Evolutionary conservation across 768 basidiomycete genomes (phyloP), one percentile per base, ranked within the genome.

Genomic region (Phaeolepiota aurea): DNA sequence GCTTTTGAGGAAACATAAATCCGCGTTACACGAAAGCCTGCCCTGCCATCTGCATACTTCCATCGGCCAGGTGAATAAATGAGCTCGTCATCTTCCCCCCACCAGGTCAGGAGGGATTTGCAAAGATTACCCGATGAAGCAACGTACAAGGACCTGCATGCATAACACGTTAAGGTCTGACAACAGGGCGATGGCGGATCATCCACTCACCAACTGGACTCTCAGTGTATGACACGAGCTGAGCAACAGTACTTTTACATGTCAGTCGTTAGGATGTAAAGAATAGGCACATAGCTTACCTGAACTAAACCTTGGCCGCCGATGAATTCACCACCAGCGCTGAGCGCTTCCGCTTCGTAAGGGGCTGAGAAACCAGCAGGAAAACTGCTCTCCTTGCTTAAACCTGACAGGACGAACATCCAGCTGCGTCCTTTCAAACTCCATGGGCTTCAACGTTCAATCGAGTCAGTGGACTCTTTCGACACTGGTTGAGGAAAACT

Each of bases 1-100:
- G 44, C 57, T 36, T 54, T 56, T 3, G 54, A 37, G 1, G 61
- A 64, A 7, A 63, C 63, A 42, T 57, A 64, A 5, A 64, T 62
- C 19, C 58, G 54, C 3, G 63, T 64, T 22, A 63, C 48, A 13
- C 63, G 58, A 25, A 48, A 56, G 1, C 51, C 59, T 14, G 42
- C 36, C 0, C 36, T 46, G 2, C 51, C 55, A 37, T 57, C 44
- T 2, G 46, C 33, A 41, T 61, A 61, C 33, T 57, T 59, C 59
- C 59, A 64, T 40, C 52, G 46, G 15, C 61, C 62, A 13, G 61
- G 59, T n/a, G 49, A 41, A 30, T 63, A 64, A 0, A 62, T 41
- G 32, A 64, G 44, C 37, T 63, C 63, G 41, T 63, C 55, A 43
- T 64, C 61, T 61, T 36, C 18, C 11, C n/a, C n/a, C n/a, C n/a